Conservation (phyloP, 1,284 basidiomycete species). For the Naganishia albida region DNA sequence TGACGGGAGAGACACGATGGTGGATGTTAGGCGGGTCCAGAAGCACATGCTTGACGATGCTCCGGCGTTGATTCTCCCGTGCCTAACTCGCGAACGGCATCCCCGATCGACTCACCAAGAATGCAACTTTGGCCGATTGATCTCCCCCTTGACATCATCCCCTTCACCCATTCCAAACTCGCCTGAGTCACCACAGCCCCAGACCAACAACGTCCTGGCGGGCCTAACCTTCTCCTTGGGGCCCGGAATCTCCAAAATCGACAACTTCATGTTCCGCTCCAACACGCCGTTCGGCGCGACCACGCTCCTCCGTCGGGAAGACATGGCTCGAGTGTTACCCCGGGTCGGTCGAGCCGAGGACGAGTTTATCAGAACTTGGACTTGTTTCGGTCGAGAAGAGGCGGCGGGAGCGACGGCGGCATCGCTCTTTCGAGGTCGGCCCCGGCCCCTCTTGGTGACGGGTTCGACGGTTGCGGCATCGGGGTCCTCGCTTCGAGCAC, state of each 20-base stretch:
- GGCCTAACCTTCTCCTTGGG: conserved; percentile 54
- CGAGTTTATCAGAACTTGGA: background rate
- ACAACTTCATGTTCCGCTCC: conserved; percentile 8
- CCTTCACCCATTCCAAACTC: conserved; percentile 75
- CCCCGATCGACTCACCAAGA: conserved; percentile 44
- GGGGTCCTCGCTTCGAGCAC: background rate
- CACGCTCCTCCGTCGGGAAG: conserved; percentile 24
- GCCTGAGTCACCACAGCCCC: conserved; percentile 81
- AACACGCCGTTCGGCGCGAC: conserved; percentile 21
- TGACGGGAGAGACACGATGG: background rate
- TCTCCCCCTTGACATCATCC: conserved; percentile 65
- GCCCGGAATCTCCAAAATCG: conserved; percentile 7
- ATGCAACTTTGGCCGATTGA: conserved; percentile 69
- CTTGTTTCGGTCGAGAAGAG: background rate
- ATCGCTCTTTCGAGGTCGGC: conserved; percentile 6
- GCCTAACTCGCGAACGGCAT: conserved; percentile 57
- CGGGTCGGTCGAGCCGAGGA: background rate
- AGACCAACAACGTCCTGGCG: conserved; percentile 70
- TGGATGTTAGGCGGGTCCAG: background rate
- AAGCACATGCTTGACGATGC: background rate
- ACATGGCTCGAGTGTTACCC: conserved; percentile 3
- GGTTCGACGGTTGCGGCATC: conserved; percentile 5
- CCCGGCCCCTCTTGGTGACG: conserved; percentile 1
- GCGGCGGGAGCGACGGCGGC: background rate
- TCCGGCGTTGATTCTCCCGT: conserved; percentile 69